These are phyloP conservation scores for Aegle marmelos DNA, from an alignment of 345 rosid species.

Conservation along the genomic window DNA sequence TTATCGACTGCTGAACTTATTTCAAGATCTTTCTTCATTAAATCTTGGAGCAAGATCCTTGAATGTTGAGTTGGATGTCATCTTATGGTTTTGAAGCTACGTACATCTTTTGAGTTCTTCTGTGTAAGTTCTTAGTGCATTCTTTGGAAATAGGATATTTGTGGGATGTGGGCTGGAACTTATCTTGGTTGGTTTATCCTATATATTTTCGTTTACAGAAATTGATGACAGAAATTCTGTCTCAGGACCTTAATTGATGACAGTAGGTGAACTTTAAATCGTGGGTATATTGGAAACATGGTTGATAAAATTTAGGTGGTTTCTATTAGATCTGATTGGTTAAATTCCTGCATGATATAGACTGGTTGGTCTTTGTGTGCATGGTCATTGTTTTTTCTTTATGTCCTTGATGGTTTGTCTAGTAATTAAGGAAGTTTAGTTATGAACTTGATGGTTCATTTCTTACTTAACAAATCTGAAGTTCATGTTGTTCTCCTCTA, in stretches of 20 bases:
- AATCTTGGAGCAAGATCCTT: neutral
- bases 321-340: neutral
- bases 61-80: neutral
- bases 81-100: neutral
- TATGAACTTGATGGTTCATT: neutral
- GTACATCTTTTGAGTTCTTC: neutral
- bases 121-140: neutral
- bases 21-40: neutral
- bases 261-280: neutral
- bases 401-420: neutral
- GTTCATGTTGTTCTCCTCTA: neutral
- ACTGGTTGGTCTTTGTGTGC: neutral
- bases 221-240: too few species aligned
- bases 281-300: neutral
- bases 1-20: neutral
- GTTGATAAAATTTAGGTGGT: neutral
- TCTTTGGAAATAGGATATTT: neutral
- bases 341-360: neutral
- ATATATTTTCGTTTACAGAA: neutral
- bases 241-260: neutral
- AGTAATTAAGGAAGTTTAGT: neutral
- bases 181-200: neutral
- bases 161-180: neutral
- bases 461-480: neutral
- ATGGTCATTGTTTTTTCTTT: neutral